These are phyloP conservation scores for Calonectria leucothoes DNA, from an alignment of 2,329 filamentous ascomycete species.

Conservation along the genomic window DNA sequence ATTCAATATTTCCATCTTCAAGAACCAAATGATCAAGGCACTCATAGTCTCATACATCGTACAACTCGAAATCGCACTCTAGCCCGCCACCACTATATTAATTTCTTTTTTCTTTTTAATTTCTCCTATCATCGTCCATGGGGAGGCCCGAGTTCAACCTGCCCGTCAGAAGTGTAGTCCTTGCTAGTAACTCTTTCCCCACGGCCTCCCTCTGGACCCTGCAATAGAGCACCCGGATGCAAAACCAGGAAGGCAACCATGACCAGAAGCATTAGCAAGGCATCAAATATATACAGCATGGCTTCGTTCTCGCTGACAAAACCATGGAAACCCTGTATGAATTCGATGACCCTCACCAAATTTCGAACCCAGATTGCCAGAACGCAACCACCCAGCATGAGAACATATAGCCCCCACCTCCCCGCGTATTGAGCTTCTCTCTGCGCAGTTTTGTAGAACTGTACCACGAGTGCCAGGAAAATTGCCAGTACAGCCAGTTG, in stretches of 20 bases:
- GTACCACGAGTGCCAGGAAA: background rate
- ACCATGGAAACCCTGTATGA: conserved; percentile 19
- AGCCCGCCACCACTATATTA: background rate
- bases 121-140: background rate
- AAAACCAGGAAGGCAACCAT: background rate
- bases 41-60: too few relatives aligned
- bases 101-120: background rate
- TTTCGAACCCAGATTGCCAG: conserved; percentile 21
- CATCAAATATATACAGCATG: conserved; percentile 12
- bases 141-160: background rate
- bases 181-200: background rate
- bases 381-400: conserved; percentile 1
- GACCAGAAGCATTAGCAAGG: background rate
- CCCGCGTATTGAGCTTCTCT: background rate
- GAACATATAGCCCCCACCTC: conserved; percentile 7
- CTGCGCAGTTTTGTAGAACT: background rate
- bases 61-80: too few relatives aligned
- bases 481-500: conserved; percentile 1
- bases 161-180: background rate
- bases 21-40: too few relatives aligned
- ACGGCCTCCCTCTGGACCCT: background rate
- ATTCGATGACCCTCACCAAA: conserved; percentile 21
- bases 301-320: conserved; percentile 21
- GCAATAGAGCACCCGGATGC: background rate
- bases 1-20: too few relatives aligned